Conservation (phyloP, 164 flowering plant genomes). For the Hamamelis virginiana region DNA sequence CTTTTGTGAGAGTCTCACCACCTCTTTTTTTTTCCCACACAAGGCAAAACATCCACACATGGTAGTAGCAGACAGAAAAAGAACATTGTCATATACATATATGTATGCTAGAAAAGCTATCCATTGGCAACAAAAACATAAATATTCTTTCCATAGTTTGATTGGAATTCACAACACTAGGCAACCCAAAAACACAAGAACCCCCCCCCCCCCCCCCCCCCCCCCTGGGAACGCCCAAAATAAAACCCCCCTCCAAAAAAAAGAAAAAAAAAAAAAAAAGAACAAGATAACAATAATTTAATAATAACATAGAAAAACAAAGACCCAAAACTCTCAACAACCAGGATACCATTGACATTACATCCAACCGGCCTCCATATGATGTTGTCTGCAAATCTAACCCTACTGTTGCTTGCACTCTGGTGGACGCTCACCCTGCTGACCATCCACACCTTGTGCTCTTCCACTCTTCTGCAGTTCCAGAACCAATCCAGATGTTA, state of each 20-base stretch:
- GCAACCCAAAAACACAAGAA: neutral
- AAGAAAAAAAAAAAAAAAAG: neutral
- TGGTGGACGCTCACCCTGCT: slow-evolving; percentile 45
- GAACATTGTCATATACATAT: neutral
- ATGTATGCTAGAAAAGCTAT: no score
- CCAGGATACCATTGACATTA: neutral
- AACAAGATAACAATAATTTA: neutral
- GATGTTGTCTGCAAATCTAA: neutral
- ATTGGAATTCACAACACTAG: neutral
- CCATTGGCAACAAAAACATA: neutral
- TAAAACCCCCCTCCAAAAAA: neutral
- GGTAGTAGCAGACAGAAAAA: no score
- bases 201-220: no score
- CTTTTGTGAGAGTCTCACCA: no score
- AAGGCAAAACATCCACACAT: no score
- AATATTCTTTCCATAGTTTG: neutral
- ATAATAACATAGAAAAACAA: neutral
- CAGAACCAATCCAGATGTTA: neutral
- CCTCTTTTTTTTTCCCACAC: no score
- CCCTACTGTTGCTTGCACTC: slow-evolving; percentile 57
- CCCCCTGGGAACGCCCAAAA: no score
- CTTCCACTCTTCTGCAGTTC: slow-evolving; percentile 39
- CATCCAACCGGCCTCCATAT: slow-evolving; percentile 1
- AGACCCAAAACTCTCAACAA: slow-evolving; percentile 7
- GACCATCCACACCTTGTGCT: slow-evolving; percentile 27